Conservation (phyloP, 331 rosid genomes). For the Telfairia occidentalis region DNA sequence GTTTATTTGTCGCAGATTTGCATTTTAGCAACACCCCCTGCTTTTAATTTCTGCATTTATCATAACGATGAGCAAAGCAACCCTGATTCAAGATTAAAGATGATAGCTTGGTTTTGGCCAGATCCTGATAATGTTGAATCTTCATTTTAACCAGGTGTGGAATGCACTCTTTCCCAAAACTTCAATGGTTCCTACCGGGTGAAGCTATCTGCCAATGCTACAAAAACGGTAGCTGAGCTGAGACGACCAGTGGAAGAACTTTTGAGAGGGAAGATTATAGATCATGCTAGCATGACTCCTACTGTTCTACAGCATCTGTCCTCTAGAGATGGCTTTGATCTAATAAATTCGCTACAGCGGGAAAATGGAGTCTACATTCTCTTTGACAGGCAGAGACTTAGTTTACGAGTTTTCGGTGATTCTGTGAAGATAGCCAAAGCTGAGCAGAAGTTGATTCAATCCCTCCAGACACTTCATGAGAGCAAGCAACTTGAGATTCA, state of each 20-base stretch:
- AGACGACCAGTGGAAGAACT: slow-evolving; percentile 74
- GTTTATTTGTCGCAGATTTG: not conserved
- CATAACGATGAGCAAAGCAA: not conserved
- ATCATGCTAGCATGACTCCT: slow-evolving; percentile 50
- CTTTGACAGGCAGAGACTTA: slow-evolving; percentile 50
- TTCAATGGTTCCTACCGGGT: slow-evolving; percentile 59
- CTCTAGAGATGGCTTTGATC: slow-evolving; percentile 54
- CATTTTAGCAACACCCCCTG: not conserved
- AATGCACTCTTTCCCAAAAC: slow-evolving; percentile 36
- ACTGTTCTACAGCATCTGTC: slow-evolving; percentile 45
- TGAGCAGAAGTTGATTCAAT: slow-evolving; percentile 43
- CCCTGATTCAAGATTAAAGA: not conserved
- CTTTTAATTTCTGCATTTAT: not conserved
- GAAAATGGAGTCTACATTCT: slow-evolving; percentile 61
- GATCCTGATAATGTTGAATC: not conserved
- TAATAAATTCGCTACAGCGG: slow-evolving; percentile 41
- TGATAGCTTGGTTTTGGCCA: not conserved
- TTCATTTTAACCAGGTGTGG: slow-evolving; percentile 44
- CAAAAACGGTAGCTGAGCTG: slow-evolving; percentile 63
- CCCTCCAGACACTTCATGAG: slow-evolving; percentile 48
- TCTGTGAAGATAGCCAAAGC: slow-evolving; percentile 39
- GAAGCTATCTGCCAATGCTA: slow-evolving; percentile 79
- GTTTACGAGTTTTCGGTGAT: slow-evolving; percentile 53
- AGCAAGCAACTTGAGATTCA: slow-evolving; percentile 56
- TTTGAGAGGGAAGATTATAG: slow-evolving; percentile 53